Evolutionary conservation across 148 eudicot genomes (phyloP).

Genomic region (Rheum nobile): DNA sequence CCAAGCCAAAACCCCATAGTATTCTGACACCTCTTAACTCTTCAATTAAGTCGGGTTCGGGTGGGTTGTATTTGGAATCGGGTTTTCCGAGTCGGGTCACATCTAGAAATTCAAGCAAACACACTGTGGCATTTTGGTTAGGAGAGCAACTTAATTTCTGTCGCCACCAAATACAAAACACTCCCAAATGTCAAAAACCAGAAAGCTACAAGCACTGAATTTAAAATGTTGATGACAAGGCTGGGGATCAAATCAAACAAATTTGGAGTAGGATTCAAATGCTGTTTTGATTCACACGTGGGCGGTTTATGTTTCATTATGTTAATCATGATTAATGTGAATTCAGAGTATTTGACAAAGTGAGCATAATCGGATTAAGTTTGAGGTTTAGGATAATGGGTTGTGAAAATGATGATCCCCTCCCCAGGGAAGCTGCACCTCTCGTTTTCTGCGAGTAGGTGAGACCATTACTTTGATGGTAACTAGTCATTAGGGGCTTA

Average conservation of each 20-base stretch:
- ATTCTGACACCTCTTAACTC: not conserved
- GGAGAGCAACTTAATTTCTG: not conserved
- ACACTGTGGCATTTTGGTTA: constrained; percentile 1
- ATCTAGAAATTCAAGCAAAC: not conserved
- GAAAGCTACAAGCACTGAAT: not conserved
- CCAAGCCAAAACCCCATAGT: not conserved
- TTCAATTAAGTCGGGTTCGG: not conserved
- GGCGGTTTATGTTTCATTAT: not conserved
- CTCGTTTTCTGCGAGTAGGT: constrained; percentile 10
- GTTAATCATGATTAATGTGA: not conserved
- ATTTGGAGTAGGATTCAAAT: not conserved
- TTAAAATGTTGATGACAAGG: not conserved
- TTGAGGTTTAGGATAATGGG: constrained; percentile 2
- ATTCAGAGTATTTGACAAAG: not conserved
- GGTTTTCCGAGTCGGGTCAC: not conserved
- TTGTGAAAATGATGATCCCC: not conserved
- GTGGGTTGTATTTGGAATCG: not conserved
- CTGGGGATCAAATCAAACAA: not conserved
- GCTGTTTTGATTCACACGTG: not conserved
- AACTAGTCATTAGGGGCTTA: not conserved
- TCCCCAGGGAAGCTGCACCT: not conserved
- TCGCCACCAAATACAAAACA: not conserved
- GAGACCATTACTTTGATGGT: constrained; percentile 7
- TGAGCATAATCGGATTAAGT: not conserved
- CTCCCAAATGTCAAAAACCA: not conserved